Conservation (phyloP, 2,329 filamentous ascomycete genomes). For the Microdochium bolleyi region DNA sequence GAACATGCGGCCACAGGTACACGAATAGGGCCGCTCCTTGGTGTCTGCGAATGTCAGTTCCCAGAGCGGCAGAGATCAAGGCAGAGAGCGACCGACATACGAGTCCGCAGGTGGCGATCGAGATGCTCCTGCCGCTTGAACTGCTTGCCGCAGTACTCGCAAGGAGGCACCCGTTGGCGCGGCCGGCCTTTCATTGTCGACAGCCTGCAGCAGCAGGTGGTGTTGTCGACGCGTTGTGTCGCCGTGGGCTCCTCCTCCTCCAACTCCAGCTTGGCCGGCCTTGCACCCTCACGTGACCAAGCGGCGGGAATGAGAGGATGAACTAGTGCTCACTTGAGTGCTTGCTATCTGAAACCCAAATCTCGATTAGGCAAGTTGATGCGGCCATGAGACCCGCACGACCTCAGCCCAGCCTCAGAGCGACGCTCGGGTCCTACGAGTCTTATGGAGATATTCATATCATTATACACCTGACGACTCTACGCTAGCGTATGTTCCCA, state of each 20-base stretch:
- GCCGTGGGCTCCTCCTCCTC: not conserved
- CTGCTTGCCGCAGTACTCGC: not conserved
- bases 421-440: no score
- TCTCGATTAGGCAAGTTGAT: no score
- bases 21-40: not conserved
- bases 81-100: not conserved
- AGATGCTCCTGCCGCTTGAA: not conserved
- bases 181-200: not conserved
- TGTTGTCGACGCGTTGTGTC: not conserved
- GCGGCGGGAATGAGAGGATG: no score
- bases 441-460: no score
- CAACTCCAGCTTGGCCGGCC: no score
- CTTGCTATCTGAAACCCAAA: no score
- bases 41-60: not conserved
- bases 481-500: no score
- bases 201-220: not conserved
- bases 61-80: not conserved
- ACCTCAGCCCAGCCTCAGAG: no score
- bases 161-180: not conserved
- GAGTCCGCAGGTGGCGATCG: not conserved
- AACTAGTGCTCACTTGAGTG: no score
- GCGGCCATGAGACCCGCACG: no score
- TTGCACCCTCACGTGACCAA: no score
- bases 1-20: not conserved
- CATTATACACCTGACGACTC: no score